Evolutionary conservation across 2,329 filamentous ascomycete species (phyloP).

Genomic region (Ciborinia camelliae): DNA sequence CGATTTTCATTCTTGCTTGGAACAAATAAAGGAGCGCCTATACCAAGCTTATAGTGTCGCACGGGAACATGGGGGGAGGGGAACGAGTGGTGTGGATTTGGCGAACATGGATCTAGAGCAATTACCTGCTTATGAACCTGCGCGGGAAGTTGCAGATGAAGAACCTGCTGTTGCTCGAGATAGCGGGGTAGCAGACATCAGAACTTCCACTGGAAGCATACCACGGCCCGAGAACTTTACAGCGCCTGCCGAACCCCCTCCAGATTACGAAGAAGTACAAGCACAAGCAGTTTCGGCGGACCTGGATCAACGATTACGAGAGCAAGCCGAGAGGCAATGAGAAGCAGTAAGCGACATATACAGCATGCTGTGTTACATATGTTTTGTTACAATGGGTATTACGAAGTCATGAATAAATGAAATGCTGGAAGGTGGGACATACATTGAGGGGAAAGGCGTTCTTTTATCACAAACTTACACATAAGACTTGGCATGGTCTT

Average conservation of each 20-base stretch:
- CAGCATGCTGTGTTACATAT: constrained; percentile 9
- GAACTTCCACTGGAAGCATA: constrained; percentile 19
- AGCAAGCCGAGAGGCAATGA: constrained; percentile 59
- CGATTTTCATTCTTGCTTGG: constrained; percentile 81
- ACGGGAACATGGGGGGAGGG: constrained; percentile 60
- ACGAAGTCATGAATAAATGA: constrained; percentile 21
- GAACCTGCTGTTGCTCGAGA: constrained; percentile 26
- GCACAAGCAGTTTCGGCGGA: constrained; percentile 57
- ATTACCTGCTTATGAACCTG: constrained; percentile 79
- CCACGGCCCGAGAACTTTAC: constrained; percentile 21
- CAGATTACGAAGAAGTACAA: constrained; percentile 89
- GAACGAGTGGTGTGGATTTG: constrained; percentile 47
- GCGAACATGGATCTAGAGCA: constrained; percentile 76
- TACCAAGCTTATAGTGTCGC: constrained; percentile 76
- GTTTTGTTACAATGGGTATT: constrained; percentile 17
- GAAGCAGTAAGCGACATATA: constrained; percentile 11
- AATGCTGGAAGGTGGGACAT: constrained; percentile 6
- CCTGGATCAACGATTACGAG: constrained; percentile 67
- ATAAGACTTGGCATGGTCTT: constrained; percentile 11
- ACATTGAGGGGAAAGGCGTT: constrained; percentile 17
- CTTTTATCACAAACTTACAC: constrained; percentile 15
- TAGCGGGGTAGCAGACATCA: constrained; percentile 24
- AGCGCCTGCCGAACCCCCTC: constrained; percentile 73
- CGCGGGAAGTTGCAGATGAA: constrained; percentile 27
- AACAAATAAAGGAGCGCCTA: constrained; percentile 78